These are phyloP conservation scores for Russula sp. DNA, from an alignment of 768 basidiomycete genomes.

Conservation along the genomic window DNA sequence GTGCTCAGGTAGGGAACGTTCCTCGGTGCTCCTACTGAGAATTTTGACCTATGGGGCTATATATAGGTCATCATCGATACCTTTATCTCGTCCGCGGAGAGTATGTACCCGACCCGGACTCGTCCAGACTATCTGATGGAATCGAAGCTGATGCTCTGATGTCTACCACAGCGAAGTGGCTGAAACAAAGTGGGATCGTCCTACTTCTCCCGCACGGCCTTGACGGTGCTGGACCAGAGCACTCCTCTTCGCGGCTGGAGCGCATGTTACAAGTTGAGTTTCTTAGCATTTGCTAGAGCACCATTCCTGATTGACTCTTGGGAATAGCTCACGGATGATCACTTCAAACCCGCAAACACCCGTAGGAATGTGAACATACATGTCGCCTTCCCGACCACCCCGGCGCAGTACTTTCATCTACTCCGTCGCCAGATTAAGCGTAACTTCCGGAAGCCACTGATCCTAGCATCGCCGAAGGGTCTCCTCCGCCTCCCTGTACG, in stretches of 20 bases:
- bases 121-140: background rate
- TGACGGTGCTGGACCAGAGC: conserved; percentile 92
- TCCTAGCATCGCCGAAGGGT: conserved; percentile 84
- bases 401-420: conserved; percentile 91
- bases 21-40: background rate
- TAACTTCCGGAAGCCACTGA: conserved; percentile 82
- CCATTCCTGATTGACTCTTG: conserved; percentile 12
- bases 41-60: conserved; percentile 9
- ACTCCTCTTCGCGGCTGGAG: conserved; percentile 85
- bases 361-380: conserved; percentile 73
- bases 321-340: conserved; percentile 72
- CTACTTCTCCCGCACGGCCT: conserved; percentile 85
- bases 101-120: conserved; percentile 44
- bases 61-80: conserved; percentile 84
- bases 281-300: background rate
- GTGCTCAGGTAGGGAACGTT: conserved; percentile 54
- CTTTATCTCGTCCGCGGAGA: conserved; percentile 79
- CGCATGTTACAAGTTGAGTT: conserved; percentile 76
- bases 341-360: conserved; percentile 40
- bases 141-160: conserved; percentile 12
- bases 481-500: conserved; percentile 72
- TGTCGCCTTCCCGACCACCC: conserved; percentile 81
- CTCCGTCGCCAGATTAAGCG: conserved; percentile 81
- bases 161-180: conserved; percentile 73
- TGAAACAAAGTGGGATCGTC: conserved; percentile 85